Evolutionary conservation across 257 asterid genomes (phyloP).

Genomic region (Solanum tarapatanum): DNA sequence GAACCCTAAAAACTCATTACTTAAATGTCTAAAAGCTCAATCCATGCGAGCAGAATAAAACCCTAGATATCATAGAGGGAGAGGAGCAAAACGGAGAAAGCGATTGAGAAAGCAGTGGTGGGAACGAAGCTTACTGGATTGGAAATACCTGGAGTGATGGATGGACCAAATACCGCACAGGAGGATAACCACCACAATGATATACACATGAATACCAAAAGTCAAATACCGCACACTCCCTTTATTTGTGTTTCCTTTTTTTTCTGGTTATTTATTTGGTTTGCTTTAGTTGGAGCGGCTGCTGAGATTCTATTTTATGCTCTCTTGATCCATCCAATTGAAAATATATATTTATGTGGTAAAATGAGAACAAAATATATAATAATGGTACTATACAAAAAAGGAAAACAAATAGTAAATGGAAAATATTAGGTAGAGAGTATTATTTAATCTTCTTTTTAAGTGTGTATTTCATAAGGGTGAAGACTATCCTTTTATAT

Average conservation of each 20-base stretch:
- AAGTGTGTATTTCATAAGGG: too few relatives aligned
- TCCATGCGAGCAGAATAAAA: background rate
- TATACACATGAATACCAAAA: background rate
- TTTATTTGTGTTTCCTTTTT: background rate
- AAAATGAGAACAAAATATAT: too few relatives aligned
- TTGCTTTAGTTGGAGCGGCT: background rate
- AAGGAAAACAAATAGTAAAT: too few relatives aligned
- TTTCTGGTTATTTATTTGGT: background rate
- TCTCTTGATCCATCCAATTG: background rate
- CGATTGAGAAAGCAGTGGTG: background rate
- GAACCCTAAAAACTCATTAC: background rate
- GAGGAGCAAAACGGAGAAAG: background rate
- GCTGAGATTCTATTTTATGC: background rate
- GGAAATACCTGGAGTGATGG: background rate
- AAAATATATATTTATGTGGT: too few relatives aligned
- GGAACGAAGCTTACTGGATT: background rate
- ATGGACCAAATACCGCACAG: background rate
- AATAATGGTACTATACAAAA: too few relatives aligned
- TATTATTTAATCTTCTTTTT: too few relatives aligned
- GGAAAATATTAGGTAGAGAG: too few relatives aligned
- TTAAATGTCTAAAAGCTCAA: background rate
- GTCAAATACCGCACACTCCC: background rate
- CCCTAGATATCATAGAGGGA: background rate
- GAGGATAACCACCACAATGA: background rate
- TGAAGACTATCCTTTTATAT: too few relatives aligned